These are phyloP conservation scores for Vigna hirtella DNA, from an alignment of 306 rosid species.

Conservation along the genomic window DNA sequence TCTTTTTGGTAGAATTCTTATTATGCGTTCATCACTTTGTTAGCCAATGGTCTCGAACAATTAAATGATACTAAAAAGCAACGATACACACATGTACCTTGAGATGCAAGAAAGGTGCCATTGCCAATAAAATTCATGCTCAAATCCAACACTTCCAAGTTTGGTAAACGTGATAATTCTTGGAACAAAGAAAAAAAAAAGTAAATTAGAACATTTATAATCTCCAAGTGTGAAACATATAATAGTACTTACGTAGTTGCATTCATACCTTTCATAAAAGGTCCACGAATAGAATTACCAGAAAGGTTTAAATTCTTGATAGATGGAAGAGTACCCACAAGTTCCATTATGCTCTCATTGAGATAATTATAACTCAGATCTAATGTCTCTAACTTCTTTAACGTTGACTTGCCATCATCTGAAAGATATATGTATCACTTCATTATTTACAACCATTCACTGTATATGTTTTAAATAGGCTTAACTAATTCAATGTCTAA, in stretches of 20 bases:
- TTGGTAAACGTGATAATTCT: not conserved
- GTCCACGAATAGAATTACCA: not conserved
- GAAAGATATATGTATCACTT: not conserved
- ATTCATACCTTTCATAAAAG: not conserved
- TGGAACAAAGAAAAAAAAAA: not conserved
- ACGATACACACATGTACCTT: not conserved
- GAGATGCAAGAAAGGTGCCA: not conserved
- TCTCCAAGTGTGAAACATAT: not conserved
- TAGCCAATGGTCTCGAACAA: not conserved
- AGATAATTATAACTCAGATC: not conserved
- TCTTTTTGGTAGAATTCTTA: too few relatives aligned
- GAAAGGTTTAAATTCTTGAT: constrained; percentile 1
- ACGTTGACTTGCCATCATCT: not conserved
- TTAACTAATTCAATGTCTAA: too few relatives aligned
- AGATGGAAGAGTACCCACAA: not conserved
- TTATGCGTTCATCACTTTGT: not conserved
- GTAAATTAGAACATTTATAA: not conserved
- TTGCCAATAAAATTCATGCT: not conserved
- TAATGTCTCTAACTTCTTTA: constrained; percentile 1
- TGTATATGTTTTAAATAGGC: too few relatives aligned
- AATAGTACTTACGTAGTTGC: not conserved
- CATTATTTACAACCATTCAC: too few relatives aligned
- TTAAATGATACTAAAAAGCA: not conserved
- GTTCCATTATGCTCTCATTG: not conserved
- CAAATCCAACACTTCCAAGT: constrained; percentile 8